A percentile compares a stretch with the other conserved stretches of the same genome.
Conservation (phyloP, 2,329 filamentous ascomycete genomes). For the Fusarium pilosicola region DNA sequence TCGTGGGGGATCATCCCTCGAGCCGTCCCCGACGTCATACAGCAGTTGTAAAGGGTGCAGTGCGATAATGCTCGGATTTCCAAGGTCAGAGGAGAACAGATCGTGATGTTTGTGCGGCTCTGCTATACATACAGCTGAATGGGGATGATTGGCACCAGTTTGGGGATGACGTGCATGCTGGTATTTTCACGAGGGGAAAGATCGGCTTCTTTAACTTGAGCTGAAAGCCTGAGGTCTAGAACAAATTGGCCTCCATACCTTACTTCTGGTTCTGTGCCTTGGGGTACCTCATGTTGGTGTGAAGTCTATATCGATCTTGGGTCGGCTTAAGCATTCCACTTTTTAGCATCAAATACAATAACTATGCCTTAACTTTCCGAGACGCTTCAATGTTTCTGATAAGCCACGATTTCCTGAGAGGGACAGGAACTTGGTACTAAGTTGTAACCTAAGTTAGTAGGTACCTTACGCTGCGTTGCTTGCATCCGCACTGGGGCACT, state of each 20-base stretch:
- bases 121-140: not conserved
- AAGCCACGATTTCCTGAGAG: not conserved
- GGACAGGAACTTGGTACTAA: not conserved
- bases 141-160: not conserved
- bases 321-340: not conserved
- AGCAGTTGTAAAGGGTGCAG: not conserved
- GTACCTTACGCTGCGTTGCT: not conserved
- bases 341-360: not conserved
- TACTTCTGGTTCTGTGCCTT: not conserved
- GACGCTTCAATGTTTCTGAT: not conserved
- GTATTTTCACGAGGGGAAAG: not conserved
- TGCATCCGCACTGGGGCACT: not conserved
- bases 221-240: not conserved
- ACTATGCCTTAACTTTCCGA: slow-evolving; percentile 3
- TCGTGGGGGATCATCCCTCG: slow-evolving; percentile 23
- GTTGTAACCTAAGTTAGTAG: not conserved
- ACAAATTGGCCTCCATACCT: not conserved
- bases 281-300: not conserved
- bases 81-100: not conserved
- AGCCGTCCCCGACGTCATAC: slow-evolving; percentile 12
- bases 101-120: slow-evolving; percentile 4
- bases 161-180: slow-evolving; percentile 10
- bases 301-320: not conserved
- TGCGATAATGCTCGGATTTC: not conserved
- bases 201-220: not conserved